Conservation (phyloP, 306 rosid species). For the Sicyos edulis region DNA sequence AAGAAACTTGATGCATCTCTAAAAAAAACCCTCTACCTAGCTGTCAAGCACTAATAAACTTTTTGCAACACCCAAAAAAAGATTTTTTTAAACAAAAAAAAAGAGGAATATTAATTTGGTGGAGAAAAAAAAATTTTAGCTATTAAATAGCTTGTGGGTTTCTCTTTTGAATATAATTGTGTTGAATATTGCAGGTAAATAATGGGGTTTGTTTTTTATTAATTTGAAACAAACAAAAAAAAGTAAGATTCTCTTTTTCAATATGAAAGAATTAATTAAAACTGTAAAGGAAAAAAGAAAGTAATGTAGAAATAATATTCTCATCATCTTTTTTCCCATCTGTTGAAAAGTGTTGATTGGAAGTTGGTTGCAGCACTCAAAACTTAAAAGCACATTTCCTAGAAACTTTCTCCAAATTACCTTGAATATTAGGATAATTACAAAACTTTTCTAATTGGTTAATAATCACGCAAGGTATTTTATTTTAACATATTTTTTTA, state of each 20-base stretch:
- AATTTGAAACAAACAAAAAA: neutral
- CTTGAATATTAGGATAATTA: constrained; percentile 15
- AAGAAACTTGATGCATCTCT: neutral
- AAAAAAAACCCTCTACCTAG: neutral
- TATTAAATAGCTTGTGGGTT: neutral
- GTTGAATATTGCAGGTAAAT: constrained; percentile 9
- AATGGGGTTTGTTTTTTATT: neutral
- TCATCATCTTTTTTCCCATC: neutral
- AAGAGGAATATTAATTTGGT: neutral
- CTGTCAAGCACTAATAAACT: neutral
- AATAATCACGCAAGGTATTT: too few species aligned
- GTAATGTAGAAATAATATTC: neutral
- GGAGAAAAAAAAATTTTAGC: neutral
- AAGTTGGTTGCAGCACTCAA: neutral
- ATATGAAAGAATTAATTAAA: neutral
- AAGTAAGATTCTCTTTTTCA: neutral
- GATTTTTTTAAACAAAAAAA: neutral
- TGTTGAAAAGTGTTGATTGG: neutral
- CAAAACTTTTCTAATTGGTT: too few species aligned
- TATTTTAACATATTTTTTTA: too few species aligned
- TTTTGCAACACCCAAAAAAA: neutral
- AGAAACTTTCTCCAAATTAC: neutral
- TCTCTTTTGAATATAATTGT: constrained; percentile 9
- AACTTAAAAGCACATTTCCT: constrained; percentile 11
- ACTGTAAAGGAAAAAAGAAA: neutral